A percentile compares a stretch with the other conserved stretches of the same genome.
These are phyloP conservation scores for Uncinocarpus reesii DNA, from an alignment of 2,329 filamentous ascomycete genomes.

Conservation along the genomic window DNA sequence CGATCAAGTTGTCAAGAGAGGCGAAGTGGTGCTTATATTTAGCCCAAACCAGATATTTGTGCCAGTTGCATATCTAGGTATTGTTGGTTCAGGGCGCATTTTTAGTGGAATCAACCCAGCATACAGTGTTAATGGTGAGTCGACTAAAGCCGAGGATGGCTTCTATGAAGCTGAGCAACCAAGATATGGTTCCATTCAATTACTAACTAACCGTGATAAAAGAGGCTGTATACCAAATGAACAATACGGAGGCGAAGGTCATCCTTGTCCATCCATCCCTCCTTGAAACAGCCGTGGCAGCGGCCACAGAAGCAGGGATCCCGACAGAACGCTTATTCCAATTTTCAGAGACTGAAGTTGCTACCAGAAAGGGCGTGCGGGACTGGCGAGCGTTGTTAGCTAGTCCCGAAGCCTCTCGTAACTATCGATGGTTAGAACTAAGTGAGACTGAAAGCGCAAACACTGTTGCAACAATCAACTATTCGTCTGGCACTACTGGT, in stretches of 20 bases:
- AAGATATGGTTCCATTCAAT: too few species aligned
- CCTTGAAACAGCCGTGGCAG: slow-evolving; percentile 35
- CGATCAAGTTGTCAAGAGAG: slow-evolving; percentile 27
- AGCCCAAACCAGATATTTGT: slow-evolving; percentile 49
- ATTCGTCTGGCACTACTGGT: slow-evolving; percentile 82
- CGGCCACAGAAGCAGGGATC: slow-evolving; percentile 20
- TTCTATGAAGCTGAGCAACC: too few species aligned
- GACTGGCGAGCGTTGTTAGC: slow-evolving; percentile 19
- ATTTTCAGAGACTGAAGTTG: slow-evolving; percentile 18
- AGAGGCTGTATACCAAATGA: slow-evolving; percentile 46
- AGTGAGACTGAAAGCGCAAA: slow-evolving; percentile 16
- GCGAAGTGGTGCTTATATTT: slow-evolving; percentile 47
- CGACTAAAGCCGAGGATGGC: neutral
- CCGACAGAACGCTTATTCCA: slow-evolving; percentile 19
- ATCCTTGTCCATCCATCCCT: slow-evolving; percentile 43
- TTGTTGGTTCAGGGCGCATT: slow-evolving; percentile 43
- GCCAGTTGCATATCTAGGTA: slow-evolving; percentile 45
- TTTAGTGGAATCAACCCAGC: slow-evolving; percentile 48
- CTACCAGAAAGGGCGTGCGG: slow-evolving; percentile 16
- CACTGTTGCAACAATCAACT: slow-evolving; percentile 45
- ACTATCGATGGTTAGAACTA: slow-evolving; percentile 11
- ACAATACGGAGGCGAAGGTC: slow-evolving; percentile 42
- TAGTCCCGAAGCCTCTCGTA: neutral
- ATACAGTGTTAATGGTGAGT: slow-evolving; percentile 34
- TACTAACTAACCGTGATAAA: too few species aligned